Evolutionary conservation across 2,329 filamentous ascomycete genomes (phyloP).

Genomic region (Aureobasidium sp.): DNA sequence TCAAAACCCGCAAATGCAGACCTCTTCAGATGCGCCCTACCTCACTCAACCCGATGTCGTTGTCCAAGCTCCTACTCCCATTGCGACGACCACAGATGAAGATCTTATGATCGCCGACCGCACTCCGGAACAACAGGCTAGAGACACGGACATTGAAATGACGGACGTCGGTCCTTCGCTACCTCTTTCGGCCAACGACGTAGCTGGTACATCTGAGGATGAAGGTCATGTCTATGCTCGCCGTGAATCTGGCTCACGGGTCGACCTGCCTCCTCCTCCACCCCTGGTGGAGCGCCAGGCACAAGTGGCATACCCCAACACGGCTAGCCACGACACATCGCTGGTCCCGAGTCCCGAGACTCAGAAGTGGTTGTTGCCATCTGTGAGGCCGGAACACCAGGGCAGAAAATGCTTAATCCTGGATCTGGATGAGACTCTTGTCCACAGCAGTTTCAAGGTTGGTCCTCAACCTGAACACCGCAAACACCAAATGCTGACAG

Average conservation of each 20-base stretch:
- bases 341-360: conserved; percentile 37
- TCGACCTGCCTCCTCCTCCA: conserved; percentile 50
- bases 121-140: conserved; percentile 40
- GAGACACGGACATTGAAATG: conserved; percentile 56
- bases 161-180: conserved; percentile 45
- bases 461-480: conserved; percentile 18
- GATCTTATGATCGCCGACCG: conserved; percentile 38
- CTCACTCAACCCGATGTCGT: conserved; percentile 29
- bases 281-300: conserved; percentile 40
- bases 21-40: conserved; percentile 15
- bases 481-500: neutral
- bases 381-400: conserved; percentile 67
- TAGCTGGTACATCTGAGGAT: conserved; percentile 33
- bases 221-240: conserved; percentile 22
- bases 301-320: conserved; percentile 14
- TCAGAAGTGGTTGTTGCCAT: conserved; percentile 70
- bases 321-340: conserved; percentile 22
- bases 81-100: conserved; percentile 29
- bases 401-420: conserved; percentile 91
- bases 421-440: conserved; percentile 91
- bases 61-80: conserved; percentile 40
- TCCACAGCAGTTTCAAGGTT: conserved; percentile 99
- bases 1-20: conserved; percentile 1
- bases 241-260: conserved; percentile 29
- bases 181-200: conserved; percentile 44